Evolutionary conservation across 148 eudicot genomes (phyloP).

Genomic region (Diospyros kaki): DNA sequence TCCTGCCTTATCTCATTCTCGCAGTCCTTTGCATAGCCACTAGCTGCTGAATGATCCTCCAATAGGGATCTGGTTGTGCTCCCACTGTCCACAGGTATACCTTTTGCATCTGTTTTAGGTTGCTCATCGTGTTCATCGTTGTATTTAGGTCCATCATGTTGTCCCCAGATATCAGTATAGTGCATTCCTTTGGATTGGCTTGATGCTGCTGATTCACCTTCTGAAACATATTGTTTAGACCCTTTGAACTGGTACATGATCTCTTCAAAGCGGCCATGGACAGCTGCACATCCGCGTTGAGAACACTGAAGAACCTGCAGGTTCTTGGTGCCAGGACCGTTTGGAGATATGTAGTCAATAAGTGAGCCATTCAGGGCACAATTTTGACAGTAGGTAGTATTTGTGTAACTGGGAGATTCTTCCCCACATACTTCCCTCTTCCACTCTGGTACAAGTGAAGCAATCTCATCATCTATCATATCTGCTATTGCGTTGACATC

Average conservation of each 20-base stretch:
- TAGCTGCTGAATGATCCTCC: slow-evolving; percentile 26
- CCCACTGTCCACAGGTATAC: not conserved
- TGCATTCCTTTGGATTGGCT: slow-evolving; percentile 34
- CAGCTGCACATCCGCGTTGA: slow-evolving; percentile 47
- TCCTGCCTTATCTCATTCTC: slow-evolving; percentile 41
- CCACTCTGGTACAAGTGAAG: slow-evolving; percentile 65
- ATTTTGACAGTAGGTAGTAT: slow-evolving; percentile 21
- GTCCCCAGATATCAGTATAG: slow-evolving; percentile 35
- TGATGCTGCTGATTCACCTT: slow-evolving; percentile 30
- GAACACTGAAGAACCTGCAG: slow-evolving; percentile 38
- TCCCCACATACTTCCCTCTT: slow-evolving; percentile 21
- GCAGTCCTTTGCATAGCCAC: slow-evolving; percentile 22
- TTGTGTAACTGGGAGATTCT: slow-evolving; percentile 14
- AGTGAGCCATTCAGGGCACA: slow-evolving; percentile 34
- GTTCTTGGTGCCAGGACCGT: slow-evolving; percentile 26
- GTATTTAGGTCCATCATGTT: slow-evolving; percentile 37
- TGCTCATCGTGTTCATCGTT: slow-evolving; percentile 26
- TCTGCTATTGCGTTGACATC: slow-evolving; percentile 74
- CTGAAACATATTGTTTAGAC: slow-evolving; percentile 29
- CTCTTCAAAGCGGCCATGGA: slow-evolving; percentile 82
- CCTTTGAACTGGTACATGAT: slow-evolving; percentile 51
- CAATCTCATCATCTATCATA: slow-evolving; percentile 69
- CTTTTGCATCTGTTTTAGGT: slow-evolving; percentile 17
- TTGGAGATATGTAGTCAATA: slow-evolving; percentile 32
- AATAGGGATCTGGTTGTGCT: slow-evolving; percentile 24